These are phyloP conservation scores for Naganishia albida DNA, from an alignment of 1,284 basidiomycete genomes.

Conservation along the genomic window DNA sequence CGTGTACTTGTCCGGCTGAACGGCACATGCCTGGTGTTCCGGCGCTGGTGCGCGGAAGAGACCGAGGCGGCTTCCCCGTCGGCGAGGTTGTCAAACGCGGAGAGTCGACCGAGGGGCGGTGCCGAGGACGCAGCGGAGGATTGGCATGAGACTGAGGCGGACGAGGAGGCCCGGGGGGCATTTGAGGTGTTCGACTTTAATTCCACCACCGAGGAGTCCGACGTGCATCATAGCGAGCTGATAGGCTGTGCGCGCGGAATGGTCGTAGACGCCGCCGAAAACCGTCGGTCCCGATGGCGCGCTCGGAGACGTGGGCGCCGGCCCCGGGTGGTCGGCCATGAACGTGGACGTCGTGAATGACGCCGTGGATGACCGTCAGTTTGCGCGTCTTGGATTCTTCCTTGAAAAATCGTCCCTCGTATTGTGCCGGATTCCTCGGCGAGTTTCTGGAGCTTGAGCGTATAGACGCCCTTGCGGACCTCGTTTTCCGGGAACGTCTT, in stretches of 20 bases:
- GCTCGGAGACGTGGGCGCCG: constrained; percentile 64
- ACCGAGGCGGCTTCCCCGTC: constrained; percentile 31
- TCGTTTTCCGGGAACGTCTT: constrained; percentile 94
- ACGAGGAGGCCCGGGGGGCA: constrained; percentile 35
- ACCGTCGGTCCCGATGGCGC: constrained; percentile 79
- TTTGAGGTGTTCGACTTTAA: constrained; percentile 62
- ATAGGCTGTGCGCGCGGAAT: constrained; percentile 84
- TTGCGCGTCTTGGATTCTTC: constrained; percentile 73
- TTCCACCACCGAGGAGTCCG: constrained; percentile 76
- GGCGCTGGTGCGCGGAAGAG: constrained; percentile 41
- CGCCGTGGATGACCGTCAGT: constrained; percentile 78
- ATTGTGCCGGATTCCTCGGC: constrained; percentile 69
- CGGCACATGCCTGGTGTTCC: constrained; percentile 50
- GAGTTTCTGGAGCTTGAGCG: constrained; percentile 86
- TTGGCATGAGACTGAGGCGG: constrained; percentile 42
- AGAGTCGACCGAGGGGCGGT: constrained; percentile 29
- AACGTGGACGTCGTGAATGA: constrained; percentile 90
- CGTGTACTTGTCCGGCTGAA: constrained; percentile 46
- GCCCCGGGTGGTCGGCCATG: constrained; percentile 88
- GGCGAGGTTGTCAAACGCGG: constrained; percentile 31
- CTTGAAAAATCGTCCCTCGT: constrained; percentile 72
- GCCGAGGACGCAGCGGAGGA: constrained; percentile 45
- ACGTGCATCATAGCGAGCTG: constrained; percentile 87
- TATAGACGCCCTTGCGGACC: constrained; percentile 84
- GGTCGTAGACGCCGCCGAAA: constrained; percentile 91